These are phyloP conservation scores for Capronia americana DNA, from an alignment of 2,329 filamentous ascomycete species.

Conservation along the genomic window DNA sequence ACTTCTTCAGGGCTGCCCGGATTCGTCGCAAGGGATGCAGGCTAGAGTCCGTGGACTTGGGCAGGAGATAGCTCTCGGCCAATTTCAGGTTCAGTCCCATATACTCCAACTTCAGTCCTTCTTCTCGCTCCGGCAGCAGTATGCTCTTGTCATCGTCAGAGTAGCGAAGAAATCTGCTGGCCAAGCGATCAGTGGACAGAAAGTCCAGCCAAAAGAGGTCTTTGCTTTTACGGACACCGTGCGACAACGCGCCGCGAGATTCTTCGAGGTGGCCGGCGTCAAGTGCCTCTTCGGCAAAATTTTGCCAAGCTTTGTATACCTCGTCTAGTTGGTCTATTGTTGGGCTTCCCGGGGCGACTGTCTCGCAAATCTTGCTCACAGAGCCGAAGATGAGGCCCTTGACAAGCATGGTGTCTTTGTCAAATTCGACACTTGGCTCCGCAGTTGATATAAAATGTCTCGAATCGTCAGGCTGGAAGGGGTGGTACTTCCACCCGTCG, in stretches of 20 bases:
- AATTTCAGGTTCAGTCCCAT: constrained; percentile 22
- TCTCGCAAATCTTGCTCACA: constrained; percentile 7
- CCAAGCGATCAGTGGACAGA: constrained; percentile 12
- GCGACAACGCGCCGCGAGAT: neutral
- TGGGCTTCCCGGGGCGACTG: neutral
- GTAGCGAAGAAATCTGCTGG: constrained; percentile 10
- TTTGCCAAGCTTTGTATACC: constrained; percentile 12
- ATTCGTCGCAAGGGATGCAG: constrained; percentile 16
- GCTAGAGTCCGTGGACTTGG: neutral
- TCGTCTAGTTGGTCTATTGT: constrained; percentile 13
- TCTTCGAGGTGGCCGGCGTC: constrained; percentile 2
- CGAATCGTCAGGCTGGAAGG: constrained; percentile 10
- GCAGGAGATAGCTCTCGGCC: constrained; percentile 18
- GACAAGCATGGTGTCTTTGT: constrained; percentile 14
- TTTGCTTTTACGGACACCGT: neutral
- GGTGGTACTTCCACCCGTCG: constrained; percentile 20
- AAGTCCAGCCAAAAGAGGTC: constrained; percentile 20
- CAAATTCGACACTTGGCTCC: constrained; percentile 12
- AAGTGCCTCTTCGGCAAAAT: constrained; percentile 9
- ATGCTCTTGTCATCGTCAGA: constrained; percentile 9
- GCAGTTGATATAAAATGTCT: constrained; percentile 7
- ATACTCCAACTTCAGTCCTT: constrained; percentile 18
- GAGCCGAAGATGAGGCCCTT: constrained; percentile 20
- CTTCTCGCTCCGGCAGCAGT: constrained; percentile 21
- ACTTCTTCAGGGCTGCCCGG: constrained; percentile 15